Conservation (phyloP, 805 yeast genomes). For the Yarrowia sp. region DNA sequence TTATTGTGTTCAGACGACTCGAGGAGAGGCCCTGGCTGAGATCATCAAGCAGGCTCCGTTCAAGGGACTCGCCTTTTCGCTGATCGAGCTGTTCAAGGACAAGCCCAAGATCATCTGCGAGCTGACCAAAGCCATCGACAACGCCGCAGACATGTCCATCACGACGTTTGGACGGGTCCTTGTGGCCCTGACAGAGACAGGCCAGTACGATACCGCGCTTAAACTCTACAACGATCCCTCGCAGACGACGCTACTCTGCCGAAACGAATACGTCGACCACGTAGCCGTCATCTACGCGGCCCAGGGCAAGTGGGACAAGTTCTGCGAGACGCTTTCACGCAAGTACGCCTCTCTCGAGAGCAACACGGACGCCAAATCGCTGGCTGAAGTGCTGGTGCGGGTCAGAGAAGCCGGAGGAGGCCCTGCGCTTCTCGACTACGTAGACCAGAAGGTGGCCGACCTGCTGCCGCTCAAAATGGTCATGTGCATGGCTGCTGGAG, state of each 20-base stretch:
- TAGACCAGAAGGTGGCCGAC: not conserved
- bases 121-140: not conserved
- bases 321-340: not conserved
- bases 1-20: not conserved
- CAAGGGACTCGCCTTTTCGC: not conserved
- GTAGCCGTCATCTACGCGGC: slow-evolving; percentile 6
- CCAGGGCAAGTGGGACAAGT: not conserved
- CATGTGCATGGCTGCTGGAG: slow-evolving; percentile 23
- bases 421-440: not conserved
- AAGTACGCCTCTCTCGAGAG: not conserved
- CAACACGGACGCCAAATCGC: slow-evolving; percentile 1
- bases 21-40: not conserved
- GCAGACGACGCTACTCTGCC: not conserved
- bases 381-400: not conserved
- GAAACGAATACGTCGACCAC: slow-evolving; percentile 11
- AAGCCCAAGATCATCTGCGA: not conserved
- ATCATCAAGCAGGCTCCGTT: not conserved
- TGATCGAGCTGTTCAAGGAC: not conserved
- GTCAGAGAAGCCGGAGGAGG: slow-evolving; percentile 10
- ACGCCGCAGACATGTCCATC: not conserved
- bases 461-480: slow-evolving; percentile 4
- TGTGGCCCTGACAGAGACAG: slow-evolving; percentile 8
- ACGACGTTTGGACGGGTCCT: slow-evolving; percentile 9
- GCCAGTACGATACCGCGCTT: not conserved
- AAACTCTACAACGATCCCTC: not conserved